Evolutionary conservation across 768 basidiomycete species (phyloP).

Genomic region (Lactarius quietus): DNA sequence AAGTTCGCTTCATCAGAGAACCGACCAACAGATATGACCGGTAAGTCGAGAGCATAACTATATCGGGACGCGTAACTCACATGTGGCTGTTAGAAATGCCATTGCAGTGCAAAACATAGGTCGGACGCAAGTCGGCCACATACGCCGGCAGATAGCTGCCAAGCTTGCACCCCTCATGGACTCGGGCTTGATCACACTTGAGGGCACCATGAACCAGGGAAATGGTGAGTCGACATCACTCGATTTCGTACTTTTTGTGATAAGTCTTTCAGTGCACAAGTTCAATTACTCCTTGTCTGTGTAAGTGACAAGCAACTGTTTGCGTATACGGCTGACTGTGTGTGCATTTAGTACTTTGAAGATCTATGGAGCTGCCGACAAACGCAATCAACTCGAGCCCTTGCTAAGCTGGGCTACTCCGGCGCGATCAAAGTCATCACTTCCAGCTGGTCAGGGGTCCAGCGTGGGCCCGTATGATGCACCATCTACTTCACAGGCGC

Average conservation of each 20-base stretch:
- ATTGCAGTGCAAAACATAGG: constrained; percentile 81
- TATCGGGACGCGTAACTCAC: not conserved
- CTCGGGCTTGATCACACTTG: constrained; percentile 54
- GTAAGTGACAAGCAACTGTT: constrained; percentile 38
- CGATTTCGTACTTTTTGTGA: constrained; percentile 6
- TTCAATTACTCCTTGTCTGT: constrained; percentile 56
- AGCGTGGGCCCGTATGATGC: not conserved
- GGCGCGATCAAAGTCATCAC: constrained; percentile 52
- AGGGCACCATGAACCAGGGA: constrained; percentile 67
- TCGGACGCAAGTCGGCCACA: constrained; percentile 73
- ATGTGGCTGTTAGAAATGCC: constrained; percentile 51
- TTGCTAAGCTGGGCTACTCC: constrained; percentile 73
- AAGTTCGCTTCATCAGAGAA: constrained; percentile 65
- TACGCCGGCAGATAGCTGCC: constrained; percentile 55
- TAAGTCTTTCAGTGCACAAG: constrained; percentile 37
- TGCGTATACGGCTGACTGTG: not conserved
- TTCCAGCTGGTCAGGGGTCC: not conserved
- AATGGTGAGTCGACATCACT: constrained; percentile 46
- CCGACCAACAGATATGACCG: constrained; percentile 66
- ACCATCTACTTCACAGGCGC: not conserved
- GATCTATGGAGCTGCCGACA: constrained; percentile 66
- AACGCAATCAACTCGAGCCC: constrained; percentile 58
- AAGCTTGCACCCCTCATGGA: constrained; percentile 74
- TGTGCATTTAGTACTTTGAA: constrained; percentile 50
- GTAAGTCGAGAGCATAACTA: constrained; percentile 34